Percentiles rank a stretch among this genome's conserved stretches.
These are phyloP conservation scores for Elsinoe fawcettii DNA, from an alignment of 2,329 filamentous ascomycete species.

Conservation along the genomic window DNA sequence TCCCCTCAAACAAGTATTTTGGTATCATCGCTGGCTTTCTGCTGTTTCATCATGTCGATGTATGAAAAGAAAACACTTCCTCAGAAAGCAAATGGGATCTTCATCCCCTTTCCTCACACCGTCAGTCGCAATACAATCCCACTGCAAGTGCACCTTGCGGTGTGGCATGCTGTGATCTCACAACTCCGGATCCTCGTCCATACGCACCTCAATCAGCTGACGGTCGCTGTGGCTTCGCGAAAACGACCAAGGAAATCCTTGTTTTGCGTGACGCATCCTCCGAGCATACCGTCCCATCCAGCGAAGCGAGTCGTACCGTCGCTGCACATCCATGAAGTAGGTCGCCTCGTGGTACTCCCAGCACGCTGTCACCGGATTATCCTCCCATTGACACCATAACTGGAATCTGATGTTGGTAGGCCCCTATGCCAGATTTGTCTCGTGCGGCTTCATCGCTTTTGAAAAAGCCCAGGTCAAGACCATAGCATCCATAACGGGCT, in stretches of 20 bases:
- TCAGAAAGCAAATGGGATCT: not conserved
- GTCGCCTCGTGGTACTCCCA: not conserved
- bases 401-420: not conserved
- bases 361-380: not conserved
- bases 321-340: not conserved
- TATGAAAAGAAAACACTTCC: not conserved
- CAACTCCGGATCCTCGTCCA: not conserved
- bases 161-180: not conserved
- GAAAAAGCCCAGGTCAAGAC: not conserved
- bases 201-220: not conserved
- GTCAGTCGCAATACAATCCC: not conserved
- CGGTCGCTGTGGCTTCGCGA: not conserved
- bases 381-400: not conserved
- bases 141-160: too few species aligned
- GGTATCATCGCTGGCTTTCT: not conserved
- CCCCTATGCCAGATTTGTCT: not conserved
- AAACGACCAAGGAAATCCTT: not conserved
- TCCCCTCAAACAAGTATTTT: not conserved
- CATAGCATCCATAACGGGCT: not conserved
- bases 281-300: not conserved
- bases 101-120: not conserved
- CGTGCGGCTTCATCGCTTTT: not conserved
- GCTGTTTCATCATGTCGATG: not conserved
- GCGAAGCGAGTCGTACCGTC: not conserved
- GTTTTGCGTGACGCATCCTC: not conserved